Conservation (phyloP, 805 yeast species). For the Metschnikowia vanudenii region DNA sequence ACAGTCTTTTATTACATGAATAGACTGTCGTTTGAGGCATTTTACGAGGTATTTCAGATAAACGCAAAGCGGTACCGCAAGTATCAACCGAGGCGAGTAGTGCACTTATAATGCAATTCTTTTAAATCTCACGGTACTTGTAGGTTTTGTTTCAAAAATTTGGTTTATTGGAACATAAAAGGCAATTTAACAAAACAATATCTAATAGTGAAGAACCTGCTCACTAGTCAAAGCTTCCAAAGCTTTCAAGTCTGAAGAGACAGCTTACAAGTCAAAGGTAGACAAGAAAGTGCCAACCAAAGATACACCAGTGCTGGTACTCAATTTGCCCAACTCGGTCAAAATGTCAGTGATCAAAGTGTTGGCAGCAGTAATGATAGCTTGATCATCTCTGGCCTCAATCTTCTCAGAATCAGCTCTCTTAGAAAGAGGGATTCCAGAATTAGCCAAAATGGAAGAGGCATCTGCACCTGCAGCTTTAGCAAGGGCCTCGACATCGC, state of each 20-base stretch:
- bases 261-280: constrained; percentile 4
- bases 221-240: not conserved
- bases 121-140: no score
- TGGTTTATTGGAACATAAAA: not conserved
- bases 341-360: constrained; percentile 7
- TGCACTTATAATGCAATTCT: no score
- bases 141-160: not conserved
- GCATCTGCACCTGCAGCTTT: constrained; percentile 11
- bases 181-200: not conserved
- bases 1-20: no score
- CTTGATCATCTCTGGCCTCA: constrained; percentile 1
- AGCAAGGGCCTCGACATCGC: constrained; percentile 12
- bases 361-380: constrained; percentile 1
- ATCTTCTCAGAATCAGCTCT: not conserved
- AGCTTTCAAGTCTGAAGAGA: constrained; percentile 1
- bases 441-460: constrained; percentile 1
- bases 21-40: no score
- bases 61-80: no score
- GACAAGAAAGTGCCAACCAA: constrained; percentile 6
- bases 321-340: constrained; percentile 5
- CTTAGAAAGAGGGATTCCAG: not conserved
- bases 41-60: no score
- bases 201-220: not conserved
- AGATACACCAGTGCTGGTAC: constrained; percentile 5
- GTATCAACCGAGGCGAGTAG: no score